Evolutionary conservation across 768 basidiomycete genomes (phyloP), one percentile per base, ranked within the genome.

Genomic region (Podaxis sp.): DNA sequence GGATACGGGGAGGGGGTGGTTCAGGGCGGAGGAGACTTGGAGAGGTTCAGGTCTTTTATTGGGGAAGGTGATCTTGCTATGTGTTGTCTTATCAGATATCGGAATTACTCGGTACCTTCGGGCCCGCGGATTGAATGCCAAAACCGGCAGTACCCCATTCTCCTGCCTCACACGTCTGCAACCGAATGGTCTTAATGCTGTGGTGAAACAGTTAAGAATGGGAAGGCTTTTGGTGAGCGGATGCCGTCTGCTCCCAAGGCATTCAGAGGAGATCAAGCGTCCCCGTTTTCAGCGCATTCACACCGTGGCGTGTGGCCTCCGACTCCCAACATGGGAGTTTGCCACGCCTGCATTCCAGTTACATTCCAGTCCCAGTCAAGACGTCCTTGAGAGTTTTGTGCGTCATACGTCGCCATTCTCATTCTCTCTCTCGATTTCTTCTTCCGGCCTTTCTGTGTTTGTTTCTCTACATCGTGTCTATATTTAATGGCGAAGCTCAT

Each of bases 61-160:
- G 54, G 49, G 24, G 49, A 50, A 50, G 22, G 22, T 50, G 63
- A 64, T 61, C 57, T 65, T 63, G 53, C 55, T 53, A 40, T 36
- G 43, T 37, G 73, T 78, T 80, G 77, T 80, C 80, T 80, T 82
- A 83, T 82, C 79, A 83, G 82, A 83, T 85, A 72, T 72, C 72
- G 67, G 69, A 67, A 58, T 66, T 66, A 65, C 43, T 70, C 74
- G 73, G 75, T 63, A 65, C 57, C 57, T 38, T 69, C 72, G 71
- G 72, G 49, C 61, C 65, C 66, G 62, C 40, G 60, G 53, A 19
- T 22, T 24, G 8, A 24, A 9, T 25, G 1, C 58, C 58, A 51
- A 24, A 59, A 51, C 24, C 46, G 50, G 58, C 33, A 59, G 58
- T 59, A 59, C 58, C 50, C 58, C 58, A 59, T 59, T 59, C 58